Conservation (phyloP, 257 asterid species). For the Thymus mandschuricus region DNA sequence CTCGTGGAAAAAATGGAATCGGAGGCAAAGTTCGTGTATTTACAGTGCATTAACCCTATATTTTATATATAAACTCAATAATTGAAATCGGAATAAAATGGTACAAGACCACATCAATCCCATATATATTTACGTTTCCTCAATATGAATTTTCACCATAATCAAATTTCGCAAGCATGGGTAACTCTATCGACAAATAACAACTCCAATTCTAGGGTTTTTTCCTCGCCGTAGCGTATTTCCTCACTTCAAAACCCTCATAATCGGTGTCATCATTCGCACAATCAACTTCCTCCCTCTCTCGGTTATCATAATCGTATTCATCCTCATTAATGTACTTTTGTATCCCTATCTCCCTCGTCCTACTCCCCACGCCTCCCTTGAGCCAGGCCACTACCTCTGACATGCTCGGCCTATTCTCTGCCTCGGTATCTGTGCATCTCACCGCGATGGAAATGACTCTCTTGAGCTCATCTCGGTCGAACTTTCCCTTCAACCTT, state of each 20-base stretch:
- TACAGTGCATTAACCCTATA: too few species aligned
- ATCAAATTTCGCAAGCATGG: not conserved
- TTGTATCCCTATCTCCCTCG: slow-evolving; percentile 31
- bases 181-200: not conserved
- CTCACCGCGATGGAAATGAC: slow-evolving; percentile 51
- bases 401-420: slow-evolving; percentile 71
- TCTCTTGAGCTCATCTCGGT: slow-evolving; percentile 39
- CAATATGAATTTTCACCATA: not conserved
- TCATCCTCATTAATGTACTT: slow-evolving; percentile 20
- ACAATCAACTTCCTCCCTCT: slow-evolving; percentile 8
- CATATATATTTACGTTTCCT: not conserved
- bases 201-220: not conserved
- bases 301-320: slow-evolving; percentile 21
- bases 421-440: slow-evolving; percentile 58
- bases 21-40: too few species aligned
- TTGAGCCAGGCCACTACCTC: slow-evolving; percentile 69
- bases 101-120: not conserved
- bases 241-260: slow-evolving; percentile 38
- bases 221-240: not conserved
- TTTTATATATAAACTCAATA: too few species aligned
- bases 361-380: slow-evolving; percentile 39
- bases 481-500: slow-evolving; percentile 56
- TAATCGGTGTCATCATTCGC: slow-evolving; percentile 28
- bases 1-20: too few species aligned
- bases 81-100: too few species aligned